Evolutionary conservation across 2,329 filamentous ascomycete genomes (phyloP).

Genomic region (Aspergillus neoniger): DNA sequence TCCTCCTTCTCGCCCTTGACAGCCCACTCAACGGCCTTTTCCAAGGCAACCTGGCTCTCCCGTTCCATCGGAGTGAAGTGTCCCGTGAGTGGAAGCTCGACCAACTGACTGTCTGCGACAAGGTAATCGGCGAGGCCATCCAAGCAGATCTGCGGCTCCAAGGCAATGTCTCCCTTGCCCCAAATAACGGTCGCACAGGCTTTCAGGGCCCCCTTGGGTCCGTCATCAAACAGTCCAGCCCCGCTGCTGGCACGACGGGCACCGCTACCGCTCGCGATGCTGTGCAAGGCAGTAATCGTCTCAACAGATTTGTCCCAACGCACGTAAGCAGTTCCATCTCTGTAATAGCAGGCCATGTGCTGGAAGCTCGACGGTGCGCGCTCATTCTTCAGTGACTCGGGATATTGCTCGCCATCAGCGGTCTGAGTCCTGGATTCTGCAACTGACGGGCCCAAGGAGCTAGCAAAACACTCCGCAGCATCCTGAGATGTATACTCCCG

Average conservation of each 20-base stretch:
- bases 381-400: conserved; percentile 40
- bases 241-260: conserved; percentile 39
- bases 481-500: conserved; percentile 35
- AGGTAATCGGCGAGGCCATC: conserved; percentile 58
- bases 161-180: conserved; percentile 55
- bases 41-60: conserved; percentile 46
- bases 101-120: conserved; percentile 51
- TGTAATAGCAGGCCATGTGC: conserved; percentile 57
- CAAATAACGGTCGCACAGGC: conserved; percentile 57
- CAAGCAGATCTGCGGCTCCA: conserved; percentile 52
- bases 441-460: conserved; percentile 53
- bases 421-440: conserved; percentile 45
- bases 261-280: conserved; percentile 39
- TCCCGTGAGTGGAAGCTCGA: conserved; percentile 51
- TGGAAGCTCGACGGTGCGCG: conserved; percentile 51
- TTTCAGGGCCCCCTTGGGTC: conserved; percentile 50
- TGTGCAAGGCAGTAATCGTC: conserved; percentile 51
- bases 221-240: conserved; percentile 48
- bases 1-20: conserved; percentile 40
- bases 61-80: conserved; percentile 58
- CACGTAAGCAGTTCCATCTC: conserved; percentile 48
- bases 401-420: conserved; percentile 39
- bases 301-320: conserved; percentile 57
- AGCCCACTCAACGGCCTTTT: conserved; percentile 44
- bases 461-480: conserved; percentile 53